phyloP scores from a whole-genome alignment of 164 flowering plant species.

The Santalum album region DNA sequence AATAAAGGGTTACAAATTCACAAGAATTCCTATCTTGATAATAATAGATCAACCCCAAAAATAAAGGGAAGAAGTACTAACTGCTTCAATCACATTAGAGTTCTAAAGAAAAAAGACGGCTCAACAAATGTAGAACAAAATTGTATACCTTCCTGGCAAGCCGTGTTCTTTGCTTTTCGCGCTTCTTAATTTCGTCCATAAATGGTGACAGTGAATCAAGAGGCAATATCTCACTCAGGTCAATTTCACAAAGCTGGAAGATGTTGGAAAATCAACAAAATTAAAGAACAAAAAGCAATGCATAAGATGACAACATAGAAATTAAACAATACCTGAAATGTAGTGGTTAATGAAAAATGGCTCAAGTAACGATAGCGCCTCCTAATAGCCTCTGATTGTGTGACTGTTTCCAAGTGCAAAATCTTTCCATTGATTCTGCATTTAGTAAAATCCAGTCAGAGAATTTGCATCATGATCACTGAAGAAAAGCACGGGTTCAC shows the following conservation, averaged over 20 bases:
- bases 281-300: neutral
- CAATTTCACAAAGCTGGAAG: slow-evolving; percentile 88
- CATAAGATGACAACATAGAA: neutral
- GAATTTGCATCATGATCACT: no score
- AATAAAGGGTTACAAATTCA: no score
- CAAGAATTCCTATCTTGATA: no score
- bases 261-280: neutral
- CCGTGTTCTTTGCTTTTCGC: slow-evolving; percentile 72
- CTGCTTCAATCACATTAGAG: no score
- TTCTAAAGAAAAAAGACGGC: no score
- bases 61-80: no score
- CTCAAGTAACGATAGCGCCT: slow-evolving; percentile 83
- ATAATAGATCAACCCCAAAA: no score
- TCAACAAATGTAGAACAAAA: no score
- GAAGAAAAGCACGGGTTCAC: no score
- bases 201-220: slow-evolving; percentile 65
- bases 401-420: slow-evolving; percentile 71
- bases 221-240: slow-evolving; percentile 55
- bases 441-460: slow-evolving; percentile 9
- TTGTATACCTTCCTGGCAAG: slow-evolving; percentile 61
- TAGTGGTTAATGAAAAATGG: slow-evolving; percentile 87
- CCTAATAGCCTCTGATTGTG: slow-evolving; percentile 82
- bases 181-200: slow-evolving; percentile 85
- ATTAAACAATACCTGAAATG: slow-evolving; percentile 52
- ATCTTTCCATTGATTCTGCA: slow-evolving; percentile 76